phyloP scores from a whole-genome alignment of 2,329 filamentous ascomycete genomes.

The Sclerotinia sclerotiorum region DNA sequence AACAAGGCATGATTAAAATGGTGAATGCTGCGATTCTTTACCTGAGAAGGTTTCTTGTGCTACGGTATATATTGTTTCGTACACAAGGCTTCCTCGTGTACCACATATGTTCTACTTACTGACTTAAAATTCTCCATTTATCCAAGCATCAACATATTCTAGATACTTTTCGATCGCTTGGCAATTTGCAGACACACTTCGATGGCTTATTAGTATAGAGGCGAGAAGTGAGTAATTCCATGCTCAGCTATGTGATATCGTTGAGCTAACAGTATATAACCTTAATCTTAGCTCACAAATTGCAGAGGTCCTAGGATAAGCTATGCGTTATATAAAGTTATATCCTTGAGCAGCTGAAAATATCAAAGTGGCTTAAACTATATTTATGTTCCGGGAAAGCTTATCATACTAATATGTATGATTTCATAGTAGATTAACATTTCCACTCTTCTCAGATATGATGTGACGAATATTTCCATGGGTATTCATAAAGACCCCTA shows the following conservation, averaged over 20 bases:
- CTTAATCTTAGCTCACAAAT: too few relatives aligned
- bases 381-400: not conserved
- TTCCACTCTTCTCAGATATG: not conserved
- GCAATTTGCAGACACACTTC: constrained; percentile 29
- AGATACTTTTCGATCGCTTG: constrained; percentile 27
- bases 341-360: not conserved
- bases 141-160: too few relatives aligned
- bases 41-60: too few relatives aligned
- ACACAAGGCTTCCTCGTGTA: too few relatives aligned
- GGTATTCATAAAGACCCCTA: too few relatives aligned
- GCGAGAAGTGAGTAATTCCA: not conserved
- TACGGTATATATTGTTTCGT: too few relatives aligned
- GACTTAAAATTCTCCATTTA: too few relatives aligned
- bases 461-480: not conserved
- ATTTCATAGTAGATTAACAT: not conserved
- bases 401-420: too few relatives aligned
- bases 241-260: not conserved
- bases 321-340: not conserved
- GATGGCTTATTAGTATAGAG: not conserved
- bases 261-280: not conserved
- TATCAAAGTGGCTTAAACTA: not conserved
- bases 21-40: too few relatives aligned
- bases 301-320: too few relatives aligned
- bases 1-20: too few relatives aligned
- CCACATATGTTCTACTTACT: too few relatives aligned